A percentile compares a stretch with the other conserved stretches of the same genome.
Evolutionary conservation across 2,329 filamentous ascomycete species (phyloP).

Genomic region (Daldinia sp.): DNA sequence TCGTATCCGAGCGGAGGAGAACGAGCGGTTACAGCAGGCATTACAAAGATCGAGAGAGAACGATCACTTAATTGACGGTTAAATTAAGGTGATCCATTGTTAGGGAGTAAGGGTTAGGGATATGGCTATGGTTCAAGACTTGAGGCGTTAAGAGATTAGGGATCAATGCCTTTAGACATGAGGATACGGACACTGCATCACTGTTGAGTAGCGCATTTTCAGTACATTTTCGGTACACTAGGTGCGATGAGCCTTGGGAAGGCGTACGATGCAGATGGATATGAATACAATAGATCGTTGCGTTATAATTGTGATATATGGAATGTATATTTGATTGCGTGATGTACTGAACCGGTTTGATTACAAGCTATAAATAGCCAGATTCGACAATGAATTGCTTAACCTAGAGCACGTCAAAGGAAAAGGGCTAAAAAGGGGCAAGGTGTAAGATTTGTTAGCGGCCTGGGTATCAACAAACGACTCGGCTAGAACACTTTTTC

Average conservation of each 20-base stretch:
- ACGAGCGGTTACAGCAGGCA: slow-evolving; percentile 63
- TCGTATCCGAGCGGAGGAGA: slow-evolving; percentile 65
- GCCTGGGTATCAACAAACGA: no score
- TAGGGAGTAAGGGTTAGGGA: background rate
- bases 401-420: no score
- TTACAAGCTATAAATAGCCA: no score
- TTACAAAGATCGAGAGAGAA: slow-evolving; percentile 57
- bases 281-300: background rate
- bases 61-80: slow-evolving; percentile 53
- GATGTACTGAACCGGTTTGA: no score
- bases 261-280: background rate
- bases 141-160: slow-evolving; percentile 10
- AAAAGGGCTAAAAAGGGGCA: no score
- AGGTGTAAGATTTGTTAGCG: no score
- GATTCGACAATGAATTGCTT: no score
- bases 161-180: background rate
- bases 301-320: background rate
- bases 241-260: background rate
- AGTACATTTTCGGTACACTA: background rate
- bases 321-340: background rate
- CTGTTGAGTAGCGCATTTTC: background rate
- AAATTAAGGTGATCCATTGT: slow-evolving; percentile 3
- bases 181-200: background rate
- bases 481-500: no score
- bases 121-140: background rate